Base-by-base conservation (phyloP, 2,329 filamentous ascomycete species). In the Phyllosticta citrichinensis region DNA sequence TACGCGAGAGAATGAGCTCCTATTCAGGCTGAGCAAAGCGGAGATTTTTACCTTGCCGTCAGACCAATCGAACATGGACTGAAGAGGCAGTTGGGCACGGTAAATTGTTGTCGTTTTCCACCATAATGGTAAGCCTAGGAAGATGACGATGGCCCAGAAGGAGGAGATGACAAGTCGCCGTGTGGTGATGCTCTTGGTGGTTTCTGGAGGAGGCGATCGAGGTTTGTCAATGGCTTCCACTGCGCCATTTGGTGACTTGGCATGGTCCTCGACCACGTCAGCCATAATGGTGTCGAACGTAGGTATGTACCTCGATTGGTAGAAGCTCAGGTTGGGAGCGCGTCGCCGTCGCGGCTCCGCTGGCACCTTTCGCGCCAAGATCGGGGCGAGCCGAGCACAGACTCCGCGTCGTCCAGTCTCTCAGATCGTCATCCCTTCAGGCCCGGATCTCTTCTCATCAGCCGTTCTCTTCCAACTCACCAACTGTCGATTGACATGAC, bases 51-150 rank as follows among this genome's bases (percentile, higher is more conserved):
- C 92, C 81, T 88, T 90, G 65, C 91, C 91, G 69, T 95, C 89
- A 10, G 91, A 89, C 93, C 94, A 97, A 64, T 88, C 83, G 66
- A 88, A 83, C 94, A 99, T 99, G 60, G 86, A 83, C 70, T 88
- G 82, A 66, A 97, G 74, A 5, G 94, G 94, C 66, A 99, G 77
- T 53, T 86, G 82, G 12, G 93, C 92, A 60, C 94, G 84, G 73
- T 96, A 92, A 60, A 97, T 96, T 0, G 89, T 88, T 3, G 94
- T 99, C 0, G 94, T 97, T 73, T 86, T 86, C 86, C 91, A 95
- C 94, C 94, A 99, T 82, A 96, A 87, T 62, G 94, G 94, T 65
- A 99, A 74, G 2, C 94, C 94, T 5, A 99, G 76, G 30, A 87
- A 82, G 6, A 96, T 72, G 6, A 96, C 89, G 47, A 97, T 85